A percentile compares a stretch with the other conserved stretches of the same genome.
These are phyloP conservation scores for Solanum medicagineum DNA, from an alignment of 257 asterid species.

Conservation along the genomic window DNA sequence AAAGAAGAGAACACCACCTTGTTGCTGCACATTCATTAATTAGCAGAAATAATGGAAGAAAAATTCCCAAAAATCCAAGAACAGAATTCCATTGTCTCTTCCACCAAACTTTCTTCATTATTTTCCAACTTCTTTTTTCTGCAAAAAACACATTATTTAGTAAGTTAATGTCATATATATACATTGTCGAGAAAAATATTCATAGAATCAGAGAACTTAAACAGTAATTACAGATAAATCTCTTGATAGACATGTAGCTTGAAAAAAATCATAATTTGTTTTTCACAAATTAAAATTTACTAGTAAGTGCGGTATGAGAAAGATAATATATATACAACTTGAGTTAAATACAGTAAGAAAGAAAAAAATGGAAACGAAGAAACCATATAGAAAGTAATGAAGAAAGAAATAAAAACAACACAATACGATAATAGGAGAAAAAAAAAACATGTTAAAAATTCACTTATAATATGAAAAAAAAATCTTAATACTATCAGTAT, in stretches of 20 bases:
- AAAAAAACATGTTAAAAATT: too few relatives aligned
- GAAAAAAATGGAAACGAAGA: not conserved
- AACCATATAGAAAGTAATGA: not conserved
- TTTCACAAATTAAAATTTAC: not conserved
- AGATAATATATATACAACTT: rapidly evolving
- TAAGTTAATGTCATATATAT: not conserved
- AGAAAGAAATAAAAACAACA: too few relatives aligned
- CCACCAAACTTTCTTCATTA: not conserved
- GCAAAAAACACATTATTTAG: not conserved
- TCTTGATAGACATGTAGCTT: not conserved
- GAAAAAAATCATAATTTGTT: not conserved
- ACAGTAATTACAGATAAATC: not conserved
- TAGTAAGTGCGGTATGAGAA: not conserved
- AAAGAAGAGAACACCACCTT: not conserved
- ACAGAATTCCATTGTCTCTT: not conserved
- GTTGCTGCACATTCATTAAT: not conserved
- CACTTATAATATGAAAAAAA: not conserved
- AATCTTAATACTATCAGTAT: not conserved
- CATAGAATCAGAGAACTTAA: not conserved
- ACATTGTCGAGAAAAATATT: not conserved
- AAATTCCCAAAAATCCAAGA: not conserved
- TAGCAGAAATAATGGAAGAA: slow-evolving; percentile 2
- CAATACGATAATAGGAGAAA: too few relatives aligned
- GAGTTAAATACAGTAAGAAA: not conserved
- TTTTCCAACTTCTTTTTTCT: not conserved